Evolutionary conservation across 2,329 filamentous ascomycete genomes (phyloP).

Genomic region (Beauveria brongniartii): DNA sequence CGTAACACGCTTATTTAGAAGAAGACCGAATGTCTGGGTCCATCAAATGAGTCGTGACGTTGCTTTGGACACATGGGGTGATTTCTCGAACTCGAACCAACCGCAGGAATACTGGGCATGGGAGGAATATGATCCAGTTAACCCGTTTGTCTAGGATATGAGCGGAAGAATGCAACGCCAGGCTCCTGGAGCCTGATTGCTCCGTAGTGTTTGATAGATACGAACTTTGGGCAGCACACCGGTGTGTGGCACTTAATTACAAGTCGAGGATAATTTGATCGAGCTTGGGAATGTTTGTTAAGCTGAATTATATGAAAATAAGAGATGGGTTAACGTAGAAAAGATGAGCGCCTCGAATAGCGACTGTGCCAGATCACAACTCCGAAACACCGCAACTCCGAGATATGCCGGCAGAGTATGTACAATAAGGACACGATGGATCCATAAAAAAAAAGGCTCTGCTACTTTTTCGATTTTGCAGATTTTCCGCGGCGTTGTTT

Average conservation of each 20-base stretch:
- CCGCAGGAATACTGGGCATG: slow-evolving; percentile 5
- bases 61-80: slow-evolving; percentile 20
- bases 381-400: slow-evolving; percentile 4
- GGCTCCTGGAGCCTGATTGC: neutral
- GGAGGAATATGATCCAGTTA: slow-evolving; percentile 7
- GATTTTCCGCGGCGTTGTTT: too few relatives aligned
- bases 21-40: slow-evolving; percentile 16
- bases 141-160: neutral
- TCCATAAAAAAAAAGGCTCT: neutral
- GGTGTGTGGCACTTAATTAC: neutral
- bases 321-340: neutral
- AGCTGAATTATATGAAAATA: neutral
- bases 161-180: neutral
- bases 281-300: neutral
- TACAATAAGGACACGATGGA: neutral
- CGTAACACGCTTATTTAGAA: slow-evolving; percentile 17
- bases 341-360: neutral
- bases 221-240: neutral
- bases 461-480: neutral
- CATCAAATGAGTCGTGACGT: neutral
- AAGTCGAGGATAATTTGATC: neutral
- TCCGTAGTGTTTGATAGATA: neutral
- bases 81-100: neutral
- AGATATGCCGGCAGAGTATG: slow-evolving; percentile 5
- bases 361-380: neutral